These are phyloP conservation scores for Bipolaris victoriae DNA, from an alignment of 2,329 filamentous ascomycete species.

Conservation along the genomic window DNA sequence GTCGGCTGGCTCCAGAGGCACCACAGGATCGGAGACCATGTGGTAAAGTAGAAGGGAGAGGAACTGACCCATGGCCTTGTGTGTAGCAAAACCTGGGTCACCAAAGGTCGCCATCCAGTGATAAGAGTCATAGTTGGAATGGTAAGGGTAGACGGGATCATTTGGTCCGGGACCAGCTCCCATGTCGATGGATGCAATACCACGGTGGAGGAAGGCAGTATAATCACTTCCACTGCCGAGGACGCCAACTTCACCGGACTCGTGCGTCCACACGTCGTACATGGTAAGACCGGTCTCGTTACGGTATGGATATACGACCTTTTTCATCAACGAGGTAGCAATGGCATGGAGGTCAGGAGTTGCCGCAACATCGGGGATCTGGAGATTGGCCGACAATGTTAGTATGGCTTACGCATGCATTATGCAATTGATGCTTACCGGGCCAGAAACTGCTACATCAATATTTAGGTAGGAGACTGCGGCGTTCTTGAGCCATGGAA, in stretches of 20 bases:
- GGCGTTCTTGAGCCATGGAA: conserved; percentile 54
- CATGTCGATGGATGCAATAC: conserved; percentile 53
- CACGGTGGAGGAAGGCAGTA: conserved; percentile 55
- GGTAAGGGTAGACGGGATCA: conserved; percentile 57
- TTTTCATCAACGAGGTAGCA: conserved; percentile 48
- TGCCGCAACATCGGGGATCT: conserved; percentile 46
- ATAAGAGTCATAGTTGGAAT: conserved; percentile 56
- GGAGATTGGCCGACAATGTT: conserved; percentile 44
- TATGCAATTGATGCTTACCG: background rate
- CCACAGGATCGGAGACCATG: conserved; percentile 46
- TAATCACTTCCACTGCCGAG: conserved; percentile 57
- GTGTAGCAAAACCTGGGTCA: conserved; percentile 58
- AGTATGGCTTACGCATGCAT: background rate
- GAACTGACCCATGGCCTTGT: conserved; percentile 58
- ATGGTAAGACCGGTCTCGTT: conserved; percentile 50
- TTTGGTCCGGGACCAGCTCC: conserved; percentile 47
- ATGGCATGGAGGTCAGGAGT: conserved; percentile 52
- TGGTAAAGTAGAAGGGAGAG: conserved; percentile 53
- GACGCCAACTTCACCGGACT: conserved; percentile 49
- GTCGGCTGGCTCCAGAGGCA: conserved; percentile 50
- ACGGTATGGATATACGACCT: conserved; percentile 50
- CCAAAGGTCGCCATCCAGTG: conserved; percentile 61
- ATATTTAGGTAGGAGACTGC: conserved; percentile 60
- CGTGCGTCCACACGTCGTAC: conserved; percentile 54
- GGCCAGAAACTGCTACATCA: conserved; percentile 52